phyloP scores from a whole-genome alignment of 2,329 filamentous ascomycete genomes.

The Aspergillus udagawae region DNA sequence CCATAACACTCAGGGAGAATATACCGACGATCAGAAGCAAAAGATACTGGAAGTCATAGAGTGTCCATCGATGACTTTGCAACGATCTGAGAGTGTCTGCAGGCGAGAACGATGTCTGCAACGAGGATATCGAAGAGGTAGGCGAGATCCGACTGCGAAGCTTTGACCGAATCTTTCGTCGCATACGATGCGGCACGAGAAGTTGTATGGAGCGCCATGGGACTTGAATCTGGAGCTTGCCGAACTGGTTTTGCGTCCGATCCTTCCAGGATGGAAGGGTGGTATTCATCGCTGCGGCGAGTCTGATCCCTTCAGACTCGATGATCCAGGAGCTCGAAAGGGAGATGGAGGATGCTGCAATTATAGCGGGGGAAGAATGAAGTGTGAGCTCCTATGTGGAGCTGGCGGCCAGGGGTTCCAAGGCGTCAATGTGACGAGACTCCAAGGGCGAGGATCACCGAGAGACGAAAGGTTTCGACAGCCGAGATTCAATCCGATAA shows the following conservation, averaged over 20 bases:
- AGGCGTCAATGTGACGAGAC: slow-evolving; percentile 15
- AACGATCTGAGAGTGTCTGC: slow-evolving; percentile 72
- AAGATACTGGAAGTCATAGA: slow-evolving; percentile 81
- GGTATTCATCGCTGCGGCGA: slow-evolving; percentile 31
- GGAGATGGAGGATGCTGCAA: not conserved
- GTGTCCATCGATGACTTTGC: slow-evolving; percentile 72
- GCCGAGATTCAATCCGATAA: slow-evolving; percentile 10
- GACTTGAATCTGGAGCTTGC: slow-evolving; percentile 43
- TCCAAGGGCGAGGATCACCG: not conserved
- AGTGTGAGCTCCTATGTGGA: slow-evolving; percentile 5
- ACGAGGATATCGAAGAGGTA: slow-evolving; percentile 66
- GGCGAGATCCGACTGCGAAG: slow-evolving; percentile 63
- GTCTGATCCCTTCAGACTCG: slow-evolving; percentile 7
- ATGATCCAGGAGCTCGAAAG: not conserved
- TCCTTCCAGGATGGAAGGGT: slow-evolving; percentile 45
- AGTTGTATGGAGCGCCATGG: slow-evolving; percentile 49
- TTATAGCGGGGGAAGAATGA: not conserved
- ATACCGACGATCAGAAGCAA: slow-evolving; percentile 69
- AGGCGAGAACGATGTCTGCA: slow-evolving; percentile 80
- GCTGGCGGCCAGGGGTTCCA: slow-evolving; percentile 17
- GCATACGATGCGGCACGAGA: slow-evolving; percentile 60
- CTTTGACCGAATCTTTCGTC: slow-evolving; percentile 65
- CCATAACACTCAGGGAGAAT: slow-evolving; percentile 79
- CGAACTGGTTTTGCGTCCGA: slow-evolving; percentile 40
- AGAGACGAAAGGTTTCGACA: slow-evolving; percentile 11